Percentiles rank a stretch among this genome's conserved stretches.
phyloP scores from a whole-genome alignment of 2,329 filamentous ascomycete species.

The Trichoderma sp. region DNA sequence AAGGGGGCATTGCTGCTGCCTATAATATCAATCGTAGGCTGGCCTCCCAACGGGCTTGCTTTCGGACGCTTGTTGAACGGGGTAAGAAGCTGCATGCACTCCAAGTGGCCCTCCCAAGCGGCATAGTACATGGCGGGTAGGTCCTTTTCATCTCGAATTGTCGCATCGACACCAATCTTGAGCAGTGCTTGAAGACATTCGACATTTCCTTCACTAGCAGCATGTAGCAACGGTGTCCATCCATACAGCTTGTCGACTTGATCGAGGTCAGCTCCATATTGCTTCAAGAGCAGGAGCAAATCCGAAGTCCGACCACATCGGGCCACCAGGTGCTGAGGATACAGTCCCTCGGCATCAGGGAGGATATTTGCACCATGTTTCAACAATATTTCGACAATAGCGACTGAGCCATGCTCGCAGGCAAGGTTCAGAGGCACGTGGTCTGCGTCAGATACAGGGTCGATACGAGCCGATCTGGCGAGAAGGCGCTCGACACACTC shows the following conservation, averaged over 20 bases:
- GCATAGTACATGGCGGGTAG: constrained; percentile 97
- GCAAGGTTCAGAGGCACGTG: constrained; percentile 93
- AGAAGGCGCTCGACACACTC: constrained; percentile 78
- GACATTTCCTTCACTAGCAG: constrained; percentile 92
- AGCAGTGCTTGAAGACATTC: constrained; percentile 80
- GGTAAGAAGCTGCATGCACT: constrained; percentile 86
- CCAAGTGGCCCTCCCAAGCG: constrained; percentile 93
- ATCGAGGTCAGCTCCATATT: constrained; percentile 85
- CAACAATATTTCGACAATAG: constrained; percentile 81
- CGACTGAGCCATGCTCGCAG: constrained; percentile 85
- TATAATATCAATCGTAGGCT: constrained; percentile 43
- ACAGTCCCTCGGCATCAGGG: constrained; percentile 94
- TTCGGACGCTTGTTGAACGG: constrained; percentile 49
- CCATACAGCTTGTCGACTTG: constrained; percentile 94
- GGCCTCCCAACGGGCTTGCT: constrained; percentile 44
- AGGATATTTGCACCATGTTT: constrained; percentile 76
- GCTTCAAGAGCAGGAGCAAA: constrained; percentile 74
- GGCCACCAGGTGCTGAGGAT: constrained; percentile 94
- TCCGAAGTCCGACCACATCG: constrained; percentile 79
- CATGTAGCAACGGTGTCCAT: constrained; percentile 95
- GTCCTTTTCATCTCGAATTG: constrained; percentile 85
- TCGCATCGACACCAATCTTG: constrained; percentile 72
- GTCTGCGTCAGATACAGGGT: constrained; percentile 81
- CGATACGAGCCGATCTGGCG: constrained; percentile 74
- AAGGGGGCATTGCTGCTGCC: constrained; percentile 50